These are phyloP conservation scores for Oidiodendron maius DNA, from an alignment of 495 filamentous ascomycete species.

Conservation along the genomic window DNA sequence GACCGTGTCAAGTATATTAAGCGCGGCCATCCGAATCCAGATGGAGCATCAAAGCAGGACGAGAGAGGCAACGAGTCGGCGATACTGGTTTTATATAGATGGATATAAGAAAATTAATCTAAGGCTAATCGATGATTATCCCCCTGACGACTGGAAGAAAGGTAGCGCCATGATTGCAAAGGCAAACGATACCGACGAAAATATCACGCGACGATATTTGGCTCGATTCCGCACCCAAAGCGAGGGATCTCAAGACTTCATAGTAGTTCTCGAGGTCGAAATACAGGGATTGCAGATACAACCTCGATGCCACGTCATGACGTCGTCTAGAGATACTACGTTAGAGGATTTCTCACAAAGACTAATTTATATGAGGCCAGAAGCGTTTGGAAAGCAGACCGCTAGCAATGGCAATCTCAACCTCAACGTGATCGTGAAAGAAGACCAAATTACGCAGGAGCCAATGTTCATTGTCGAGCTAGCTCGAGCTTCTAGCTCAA, in stretches of 20 bases:
- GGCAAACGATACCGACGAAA: neutral
- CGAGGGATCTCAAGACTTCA: conserved; percentile 6
- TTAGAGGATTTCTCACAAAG: conserved; percentile 1
- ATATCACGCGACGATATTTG: neutral
- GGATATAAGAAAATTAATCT: conserved; percentile 5
- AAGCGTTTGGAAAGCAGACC: conserved; percentile 8
- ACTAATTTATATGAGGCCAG: neutral
- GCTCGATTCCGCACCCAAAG: conserved; percentile 3
- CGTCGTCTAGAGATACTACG: conserved; percentile 1
- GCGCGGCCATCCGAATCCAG: neutral
- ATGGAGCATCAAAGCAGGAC: conserved; percentile 2
- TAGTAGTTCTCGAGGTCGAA: conserved; percentile 11
- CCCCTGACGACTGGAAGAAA: conserved; percentile 9
- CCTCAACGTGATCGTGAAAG: neutral
- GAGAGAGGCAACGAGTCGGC: neutral
- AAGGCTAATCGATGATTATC: conserved; percentile 6
- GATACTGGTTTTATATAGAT: conserved; percentile 11
- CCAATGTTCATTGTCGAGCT: conserved; percentile 6
- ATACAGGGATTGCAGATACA: neutral
- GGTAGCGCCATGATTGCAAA: conserved; percentile 6
- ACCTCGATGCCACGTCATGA: conserved; percentile 11
- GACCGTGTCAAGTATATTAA: neutral
- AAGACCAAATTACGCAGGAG: neutral
- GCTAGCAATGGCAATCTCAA: conserved; percentile 8
- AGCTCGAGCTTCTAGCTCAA: neutral